These are phyloP conservation scores for Cryptococcus amylolentus DNA, from an alignment of 1,284 basidiomycete species.

Conservation along the genomic window DNA sequence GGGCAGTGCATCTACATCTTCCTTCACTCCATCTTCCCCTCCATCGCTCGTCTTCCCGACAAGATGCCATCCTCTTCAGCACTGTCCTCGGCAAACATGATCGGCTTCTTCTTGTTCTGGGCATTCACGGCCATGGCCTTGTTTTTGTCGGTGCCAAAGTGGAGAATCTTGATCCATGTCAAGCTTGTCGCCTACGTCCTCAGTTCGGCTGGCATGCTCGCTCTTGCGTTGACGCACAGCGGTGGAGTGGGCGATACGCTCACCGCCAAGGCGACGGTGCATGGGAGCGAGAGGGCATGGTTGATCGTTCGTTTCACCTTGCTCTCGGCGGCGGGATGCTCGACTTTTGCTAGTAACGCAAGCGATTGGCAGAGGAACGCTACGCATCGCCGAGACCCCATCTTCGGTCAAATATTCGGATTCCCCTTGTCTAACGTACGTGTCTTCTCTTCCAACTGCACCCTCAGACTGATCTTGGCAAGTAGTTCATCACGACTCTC, in stretches of 20 bases:
- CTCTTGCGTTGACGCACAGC: conserved; percentile 21
- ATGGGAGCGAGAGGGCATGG: conserved; percentile 29
- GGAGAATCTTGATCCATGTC: conserved; percentile 29
- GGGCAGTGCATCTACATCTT: conserved; percentile 65
- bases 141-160: conserved; percentile 70
- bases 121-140: conserved; percentile 70
- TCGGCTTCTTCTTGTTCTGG: conserved; percentile 84
- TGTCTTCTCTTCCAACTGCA: conserved; percentile 36
- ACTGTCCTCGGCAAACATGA: conserved; percentile 26
- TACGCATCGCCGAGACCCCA: conserved; percentile 57
- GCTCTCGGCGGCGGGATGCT: conserved; percentile 66
- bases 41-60: conserved; percentile 65
- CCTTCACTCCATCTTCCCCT: conserved; percentile 69
- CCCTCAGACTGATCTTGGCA: conserved; percentile 51
- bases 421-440: conserved; percentile 43
- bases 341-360: conserved; percentile 59
- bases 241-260: conserved; percentile 67
- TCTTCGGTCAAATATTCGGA: conserved; percentile 31
- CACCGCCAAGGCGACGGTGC: conserved; percentile 66
- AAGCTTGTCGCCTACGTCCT: conserved; percentile 34
- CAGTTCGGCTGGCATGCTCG: conserved; percentile 31
- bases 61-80: conserved; percentile 65
- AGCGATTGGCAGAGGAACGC: conserved; percentile 67
- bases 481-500: conserved; percentile 64
- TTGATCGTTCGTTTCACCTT: conserved; percentile 67